Evolutionary conservation across 2,329 filamentous ascomycete species (phyloP).

Genomic region (Phialophora tarda): DNA sequence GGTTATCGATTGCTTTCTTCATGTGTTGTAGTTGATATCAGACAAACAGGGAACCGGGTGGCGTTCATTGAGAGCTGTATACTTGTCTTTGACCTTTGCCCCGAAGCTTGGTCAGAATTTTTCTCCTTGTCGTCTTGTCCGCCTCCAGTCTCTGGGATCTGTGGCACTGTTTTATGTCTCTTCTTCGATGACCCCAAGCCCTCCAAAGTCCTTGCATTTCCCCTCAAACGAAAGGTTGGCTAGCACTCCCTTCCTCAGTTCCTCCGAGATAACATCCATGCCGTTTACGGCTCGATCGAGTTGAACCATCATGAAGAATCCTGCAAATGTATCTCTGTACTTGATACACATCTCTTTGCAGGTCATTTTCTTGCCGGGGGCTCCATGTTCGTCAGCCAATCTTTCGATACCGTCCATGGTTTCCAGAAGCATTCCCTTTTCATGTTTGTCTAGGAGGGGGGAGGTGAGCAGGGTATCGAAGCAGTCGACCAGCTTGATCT

Average conservation of each 20-base stretch:
- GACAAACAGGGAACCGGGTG: neutral
- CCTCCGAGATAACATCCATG: neutral
- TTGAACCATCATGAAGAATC: conserved; percentile 1
- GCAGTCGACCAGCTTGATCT: neutral
- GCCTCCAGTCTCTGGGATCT: neutral
- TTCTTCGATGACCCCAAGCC: neutral
- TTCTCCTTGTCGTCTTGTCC: neutral
- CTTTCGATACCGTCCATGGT: neutral
- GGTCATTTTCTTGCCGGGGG: neutral
- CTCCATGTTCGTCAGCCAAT: neutral
- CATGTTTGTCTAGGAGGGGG: neutral
- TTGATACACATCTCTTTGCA: neutral
- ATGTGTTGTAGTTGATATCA: neutral
- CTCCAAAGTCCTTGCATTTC: neutral
- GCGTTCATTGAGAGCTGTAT: neutral
- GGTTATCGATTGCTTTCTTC: neutral
- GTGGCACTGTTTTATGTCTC: neutral
- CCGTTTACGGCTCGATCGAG: neutral
- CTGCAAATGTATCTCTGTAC: neutral
- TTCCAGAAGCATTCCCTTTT: neutral
- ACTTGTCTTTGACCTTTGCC: neutral
- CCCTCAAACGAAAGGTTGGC: neutral
- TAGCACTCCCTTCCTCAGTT: neutral
- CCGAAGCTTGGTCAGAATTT: neutral
- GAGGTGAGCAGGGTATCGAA: neutral